These are phyloP conservation scores for Cenococcum geophilum DNA, from an alignment of 495 filamentous ascomycete genomes.

Conservation along the genomic window DNA sequence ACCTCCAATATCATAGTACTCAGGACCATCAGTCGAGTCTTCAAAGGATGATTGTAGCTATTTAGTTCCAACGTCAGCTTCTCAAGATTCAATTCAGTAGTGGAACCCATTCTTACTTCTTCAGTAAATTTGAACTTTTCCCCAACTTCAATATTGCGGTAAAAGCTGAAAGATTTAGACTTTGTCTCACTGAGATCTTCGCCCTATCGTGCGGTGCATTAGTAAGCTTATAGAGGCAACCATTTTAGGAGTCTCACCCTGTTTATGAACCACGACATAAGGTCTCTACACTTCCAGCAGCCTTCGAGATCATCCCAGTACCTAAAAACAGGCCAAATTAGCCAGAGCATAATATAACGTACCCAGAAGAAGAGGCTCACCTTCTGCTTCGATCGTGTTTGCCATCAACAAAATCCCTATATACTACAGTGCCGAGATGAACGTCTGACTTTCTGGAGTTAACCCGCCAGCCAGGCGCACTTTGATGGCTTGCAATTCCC, in stretches of 20 bases:
- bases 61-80: too few relatives aligned
- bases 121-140: background rate
- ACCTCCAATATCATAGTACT: background rate
- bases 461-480: background rate
- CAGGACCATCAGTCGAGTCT: background rate
- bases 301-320: background rate
- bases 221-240: background rate
- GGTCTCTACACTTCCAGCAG: background rate
- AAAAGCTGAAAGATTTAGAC: background rate
- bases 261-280: constrained; percentile 28
- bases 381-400: background rate
- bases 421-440: background rate
- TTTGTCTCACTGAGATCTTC: background rate
- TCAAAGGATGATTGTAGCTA: background rate
- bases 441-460: background rate
- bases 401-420: background rate
- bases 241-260: constrained; percentile 6
- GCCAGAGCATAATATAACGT: background rate
- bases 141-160: background rate
- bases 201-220: background rate
- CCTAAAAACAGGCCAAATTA: too few relatives aligned
- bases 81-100: too few relatives aligned
- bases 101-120: background rate
- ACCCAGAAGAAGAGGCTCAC: background rate
- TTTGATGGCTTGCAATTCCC: constrained; percentile 13